Percentiles rank a stretch among this genome's conserved stretches.
These are phyloP conservation scores for Yamadazyma sp. DNA, from an alignment of 1,139 yeast species.

Conservation along the genomic window DNA sequence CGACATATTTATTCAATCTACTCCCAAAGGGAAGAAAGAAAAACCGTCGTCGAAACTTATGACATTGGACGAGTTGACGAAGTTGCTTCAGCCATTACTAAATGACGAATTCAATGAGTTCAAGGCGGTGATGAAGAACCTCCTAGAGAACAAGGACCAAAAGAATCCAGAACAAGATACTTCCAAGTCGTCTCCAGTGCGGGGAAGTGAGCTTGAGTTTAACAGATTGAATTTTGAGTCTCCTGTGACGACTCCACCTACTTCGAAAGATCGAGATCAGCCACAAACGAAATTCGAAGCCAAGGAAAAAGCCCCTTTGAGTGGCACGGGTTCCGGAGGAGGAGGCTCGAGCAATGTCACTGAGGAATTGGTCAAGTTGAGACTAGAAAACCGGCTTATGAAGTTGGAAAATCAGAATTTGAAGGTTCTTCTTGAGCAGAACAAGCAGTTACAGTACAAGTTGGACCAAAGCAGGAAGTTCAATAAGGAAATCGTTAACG, in stretches of 20 bases:
- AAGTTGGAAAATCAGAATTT: constrained; percentile 5
- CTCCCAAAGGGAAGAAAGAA: constrained; percentile 34
- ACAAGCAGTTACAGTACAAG: constrained; percentile 11
- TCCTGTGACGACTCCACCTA: constrained; percentile 19
- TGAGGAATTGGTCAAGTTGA: constrained; percentile 8
- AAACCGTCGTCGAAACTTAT: constrained; percentile 7
- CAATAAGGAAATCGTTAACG: constrained; percentile 20
- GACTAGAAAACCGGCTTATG: constrained; percentile 5
- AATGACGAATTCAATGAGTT: constrained; percentile 18
- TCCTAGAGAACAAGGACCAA: neutral
- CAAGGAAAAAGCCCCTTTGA: neutral
- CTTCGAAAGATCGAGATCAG: constrained; percentile 15
- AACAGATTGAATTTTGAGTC: constrained; percentile 10
- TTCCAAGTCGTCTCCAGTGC: constrained; percentile 1
- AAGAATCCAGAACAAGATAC: neutral
- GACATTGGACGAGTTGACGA: constrained; percentile 13
- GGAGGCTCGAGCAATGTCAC: neutral
- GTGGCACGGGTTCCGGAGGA: neutral
- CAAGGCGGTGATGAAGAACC: constrained; percentile 11
- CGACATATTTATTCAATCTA: constrained; percentile 23
- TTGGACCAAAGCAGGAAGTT: constrained; percentile 14
- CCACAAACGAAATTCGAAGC: neutral
- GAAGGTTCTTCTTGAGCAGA: constrained; percentile 5
- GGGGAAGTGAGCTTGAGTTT: constrained; percentile 5
- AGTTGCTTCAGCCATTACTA: constrained; percentile 16